These are phyloP conservation scores for Drechslerella dactyloides DNA, from an alignment of 2,329 filamentous ascomycete species.

Conservation along the genomic window DNA sequence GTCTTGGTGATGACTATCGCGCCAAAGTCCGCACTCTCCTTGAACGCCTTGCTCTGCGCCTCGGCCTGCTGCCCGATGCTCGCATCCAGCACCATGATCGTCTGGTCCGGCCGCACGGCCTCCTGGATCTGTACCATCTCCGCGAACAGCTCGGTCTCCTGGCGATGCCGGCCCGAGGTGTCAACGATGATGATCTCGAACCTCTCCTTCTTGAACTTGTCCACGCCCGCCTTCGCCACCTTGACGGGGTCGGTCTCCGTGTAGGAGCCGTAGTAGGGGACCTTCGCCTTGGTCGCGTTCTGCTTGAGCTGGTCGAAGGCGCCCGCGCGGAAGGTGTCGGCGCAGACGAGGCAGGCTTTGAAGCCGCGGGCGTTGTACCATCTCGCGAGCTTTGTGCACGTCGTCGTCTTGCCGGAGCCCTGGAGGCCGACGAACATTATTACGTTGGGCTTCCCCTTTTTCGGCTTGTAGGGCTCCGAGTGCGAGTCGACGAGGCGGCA, in stretches of 20 bases:
- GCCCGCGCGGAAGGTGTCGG: constrained; percentile 97
- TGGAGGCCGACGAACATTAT: constrained; percentile 99
- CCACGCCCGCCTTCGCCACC: constrained; percentile 92
- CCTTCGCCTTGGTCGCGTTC: constrained; percentile 98
- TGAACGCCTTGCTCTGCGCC: constrained; percentile 93
- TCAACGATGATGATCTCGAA: constrained; percentile 99
- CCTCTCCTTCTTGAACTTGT: constrained; percentile 98
- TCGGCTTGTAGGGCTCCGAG: constrained; percentile 92
- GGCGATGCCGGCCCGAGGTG: constrained; percentile 90
- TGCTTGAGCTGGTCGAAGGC: constrained; percentile 99
- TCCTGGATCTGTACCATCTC: constrained; percentile 97
- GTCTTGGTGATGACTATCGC: constrained; percentile 99
- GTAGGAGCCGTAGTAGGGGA: constrained; percentile 95
- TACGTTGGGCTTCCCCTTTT: constrained; percentile 93
- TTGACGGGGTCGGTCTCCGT: constrained; percentile 95
- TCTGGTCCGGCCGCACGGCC: constrained; percentile 90
- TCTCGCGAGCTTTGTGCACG: constrained; percentile 92
- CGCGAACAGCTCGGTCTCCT: constrained; percentile 92
- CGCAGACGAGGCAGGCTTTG: constrained; percentile 91
- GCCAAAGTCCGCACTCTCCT: constrained; percentile 94
- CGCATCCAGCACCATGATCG: constrained; percentile 96
- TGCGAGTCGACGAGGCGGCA: constrained; percentile 95
- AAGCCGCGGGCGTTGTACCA: constrained; percentile 95
- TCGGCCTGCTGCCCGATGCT: constrained; percentile 97
- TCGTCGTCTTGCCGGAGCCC: constrained; percentile 96